A percentile compares a stretch with the other conserved stretches of the same genome.
Conservation (phyloP, 257 asterid genomes). For the Nicotiana undulata region DNA sequence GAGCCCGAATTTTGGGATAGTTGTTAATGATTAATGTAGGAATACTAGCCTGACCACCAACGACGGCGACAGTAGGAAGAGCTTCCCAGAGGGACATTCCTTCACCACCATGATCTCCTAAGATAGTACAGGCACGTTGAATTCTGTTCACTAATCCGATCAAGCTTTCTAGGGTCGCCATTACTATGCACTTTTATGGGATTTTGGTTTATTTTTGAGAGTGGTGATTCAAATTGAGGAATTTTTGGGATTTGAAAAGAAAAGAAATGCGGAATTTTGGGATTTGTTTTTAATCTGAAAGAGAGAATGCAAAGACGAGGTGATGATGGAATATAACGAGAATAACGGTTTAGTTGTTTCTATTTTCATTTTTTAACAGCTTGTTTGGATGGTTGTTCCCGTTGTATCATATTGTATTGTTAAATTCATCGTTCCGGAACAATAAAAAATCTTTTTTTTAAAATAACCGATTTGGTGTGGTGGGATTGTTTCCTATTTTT, state of each 20-base stretch:
- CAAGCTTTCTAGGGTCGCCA: conserved; percentile 96
- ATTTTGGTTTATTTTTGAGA: not conserved
- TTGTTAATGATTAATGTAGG: not conserved
- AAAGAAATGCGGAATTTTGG: not conserved
- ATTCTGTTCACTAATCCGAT: conserved; percentile 86
- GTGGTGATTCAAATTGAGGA: too few species aligned
- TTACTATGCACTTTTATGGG: not conserved
- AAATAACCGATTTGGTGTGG: too few species aligned
- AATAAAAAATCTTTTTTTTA: too few species aligned
- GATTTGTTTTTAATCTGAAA: not conserved
- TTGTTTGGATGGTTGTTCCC: too few species aligned
- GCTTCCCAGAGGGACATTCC: conserved; percentile 99
- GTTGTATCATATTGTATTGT: too few species aligned
- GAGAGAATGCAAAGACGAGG: not conserved
- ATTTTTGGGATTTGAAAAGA: not conserved
- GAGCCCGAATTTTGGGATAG: not conserved
- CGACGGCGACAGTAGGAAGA: conserved; percentile 97
- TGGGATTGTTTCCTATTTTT: too few species aligned
- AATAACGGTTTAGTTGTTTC: conserved; percentile 1
- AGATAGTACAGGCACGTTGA: conserved; percentile 91
- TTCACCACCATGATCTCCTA: conserved; percentile 99
- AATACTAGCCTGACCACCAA: conserved; percentile 85
- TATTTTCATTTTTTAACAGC: not conserved
- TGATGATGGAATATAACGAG: not conserved
- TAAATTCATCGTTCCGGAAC: too few species aligned